Base-by-base conservation (phyloP, 2,329 filamentous ascomycete genomes). In the Penicillium corylophilum region DNA sequence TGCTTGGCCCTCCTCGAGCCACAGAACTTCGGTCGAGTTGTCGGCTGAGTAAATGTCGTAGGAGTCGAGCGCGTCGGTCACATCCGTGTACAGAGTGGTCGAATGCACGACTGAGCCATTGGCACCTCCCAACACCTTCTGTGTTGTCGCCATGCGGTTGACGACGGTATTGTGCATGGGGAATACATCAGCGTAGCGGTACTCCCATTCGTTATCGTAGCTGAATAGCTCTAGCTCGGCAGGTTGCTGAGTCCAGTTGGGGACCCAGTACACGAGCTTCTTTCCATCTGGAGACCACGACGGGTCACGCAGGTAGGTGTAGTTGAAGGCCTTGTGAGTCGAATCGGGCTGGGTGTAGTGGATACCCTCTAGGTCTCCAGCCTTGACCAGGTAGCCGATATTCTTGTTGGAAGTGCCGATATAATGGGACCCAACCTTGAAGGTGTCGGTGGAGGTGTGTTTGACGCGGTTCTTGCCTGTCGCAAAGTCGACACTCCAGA, bases 141-240 rank as follows among this genome's bases (percentile, higher is more conserved):
- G 63, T 0, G 73, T 77, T 22, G 70, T 69, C 16, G 66, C 70
- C 0, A 75, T 59, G 4, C 50, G 61, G 46, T 66, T 20, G 52
- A 48, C n/a, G 57, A 61, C 13, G 48, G 51, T 13, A 68, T 44
- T 35, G 15, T 28, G 55, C 44, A 65, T 54, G 1, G 74, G 74
- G 60, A 77, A 76, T 1, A 77, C 72, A 39, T 77, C 74, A 42
- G 67, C 74, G 65, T 72, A 74, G 31, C 72, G 71, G 54, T 76
- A 76, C 13, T 75, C 74, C 69, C 69, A 77, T 5, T 74, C 69
- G 5, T 40, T 33, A 41, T 76, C 69, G 64, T 67, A 77, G 55
- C 67, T 71, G 55, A 68, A 76, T 5, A 77, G 61, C 44, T 64
- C 47, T 59, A 72, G 70, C 9, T 71, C 68, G 54, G 67, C 65